Evolutionary conservation across 2,329 filamentous ascomycete genomes (phyloP), one percentile per base, ranked within the genome.

Genomic region (Hypoxylon sp.): DNA sequence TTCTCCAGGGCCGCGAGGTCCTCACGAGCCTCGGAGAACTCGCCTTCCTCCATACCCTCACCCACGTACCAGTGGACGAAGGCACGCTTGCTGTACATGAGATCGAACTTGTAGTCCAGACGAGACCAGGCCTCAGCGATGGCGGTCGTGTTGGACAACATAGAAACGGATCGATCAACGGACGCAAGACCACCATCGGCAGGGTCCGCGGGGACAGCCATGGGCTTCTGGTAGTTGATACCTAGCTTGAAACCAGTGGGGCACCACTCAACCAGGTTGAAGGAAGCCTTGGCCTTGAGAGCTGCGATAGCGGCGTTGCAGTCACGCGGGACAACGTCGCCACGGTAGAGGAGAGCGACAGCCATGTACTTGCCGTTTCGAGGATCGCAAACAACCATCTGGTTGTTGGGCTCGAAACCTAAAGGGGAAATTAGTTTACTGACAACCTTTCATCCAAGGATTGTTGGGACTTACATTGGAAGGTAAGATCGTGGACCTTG

Each of bases 31-130:
- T 96, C 92, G 69, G 90, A 91, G 83, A 96, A 96, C 81, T 96
- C 92, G 74, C 92, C 92, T 80, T 96, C 92, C 83, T 96, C 92
- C 92, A 96, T 96, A 82, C 92, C 92, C 83, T 96, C 92, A 71
- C 92, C 92, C 57, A 96, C 92, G 72, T 92, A 92, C 90, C 90
- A 91, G 82, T 92, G 89, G 47, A 91, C 89, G 74, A 92, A 91
- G 65, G 90, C 89, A 71, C 90, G 89, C 86, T 91, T 91, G 82
- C 86, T 89, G 85, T 91, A 91, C 90, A 91, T 91, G 74, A 91
- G 89, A 74, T 91, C 89, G 80, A 92, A 91, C 83, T 91, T 91
- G 85, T 90, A 83, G 81, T 91, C 88, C 51, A 91, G 85, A 69
- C 88, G 87, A 65, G 88, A 90, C 89, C 89, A 91, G 56, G 90